Conservation (phyloP, 352 stramenopile species). For the Globisporangium splendens region DNA sequence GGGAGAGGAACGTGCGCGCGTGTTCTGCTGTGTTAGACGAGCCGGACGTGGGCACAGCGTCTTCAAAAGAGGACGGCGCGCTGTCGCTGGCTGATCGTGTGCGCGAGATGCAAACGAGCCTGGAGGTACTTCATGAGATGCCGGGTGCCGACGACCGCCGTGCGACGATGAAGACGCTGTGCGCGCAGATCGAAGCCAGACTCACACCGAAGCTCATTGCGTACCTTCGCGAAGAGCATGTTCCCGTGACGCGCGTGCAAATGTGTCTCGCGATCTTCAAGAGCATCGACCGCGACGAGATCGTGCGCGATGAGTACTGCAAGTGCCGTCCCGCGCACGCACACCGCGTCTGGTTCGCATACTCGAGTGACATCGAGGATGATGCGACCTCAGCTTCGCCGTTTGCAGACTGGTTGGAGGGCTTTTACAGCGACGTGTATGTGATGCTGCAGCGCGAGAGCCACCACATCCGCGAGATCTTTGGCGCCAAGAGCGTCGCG, state of each 20-base stretch:
- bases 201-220: slow-evolving; percentile 43
- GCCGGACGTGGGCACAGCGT: background rate
- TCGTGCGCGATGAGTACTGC: slow-evolving; percentile 51
- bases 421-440: slow-evolving; percentile 53
- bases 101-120: slow-evolving; percentile 57
- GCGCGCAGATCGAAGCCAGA: slow-evolving; percentile 45
- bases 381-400: background rate
- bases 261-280: slow-evolving; percentile 47
- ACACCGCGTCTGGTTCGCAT: slow-evolving; percentile 60
- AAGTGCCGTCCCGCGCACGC: slow-evolving; percentile 34
- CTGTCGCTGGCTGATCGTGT: slow-evolving; percentile 43
- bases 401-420: slow-evolving; percentile 45
- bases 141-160: slow-evolving; percentile 51
- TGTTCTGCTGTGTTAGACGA: slow-evolving; percentile 50
- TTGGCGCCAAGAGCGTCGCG: slow-evolving; percentile 17
- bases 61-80: background rate
- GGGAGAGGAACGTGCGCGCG: slow-evolving; percentile 58
- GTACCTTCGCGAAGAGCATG: slow-evolving; percentile 34
- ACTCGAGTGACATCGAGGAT: slow-evolving; percentile 19
- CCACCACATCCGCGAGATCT: slow-evolving; percentile 39
- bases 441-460: slow-evolving; percentile 56
- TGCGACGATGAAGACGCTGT: slow-evolving; percentile 49
- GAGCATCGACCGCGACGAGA: slow-evolving; percentile 39
- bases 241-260: slow-evolving; percentile 37
- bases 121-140: slow-evolving; percentile 59